Conservation (phyloP, 352 stramenopile genomes). For the Nothophytophthora sp. region DNA sequence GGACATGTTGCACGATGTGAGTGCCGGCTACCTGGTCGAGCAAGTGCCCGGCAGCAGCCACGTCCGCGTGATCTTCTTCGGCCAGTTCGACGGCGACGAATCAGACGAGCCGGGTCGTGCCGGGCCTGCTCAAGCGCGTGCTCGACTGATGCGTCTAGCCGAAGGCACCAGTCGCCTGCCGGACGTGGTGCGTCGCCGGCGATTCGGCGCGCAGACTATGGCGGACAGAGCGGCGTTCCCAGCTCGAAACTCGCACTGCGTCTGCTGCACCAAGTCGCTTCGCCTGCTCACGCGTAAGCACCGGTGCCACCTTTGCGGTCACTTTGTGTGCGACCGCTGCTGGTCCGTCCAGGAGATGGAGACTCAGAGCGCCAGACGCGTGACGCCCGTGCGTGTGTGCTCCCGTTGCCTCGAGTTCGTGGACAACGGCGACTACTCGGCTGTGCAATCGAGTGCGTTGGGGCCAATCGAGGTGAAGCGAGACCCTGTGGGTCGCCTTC, state of each 20-base stretch:
- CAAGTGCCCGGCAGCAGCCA: constrained; percentile 20
- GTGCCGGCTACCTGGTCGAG: constrained; percentile 33
- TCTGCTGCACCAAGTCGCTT: constrained; percentile 31
- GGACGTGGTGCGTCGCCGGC: constrained; percentile 24
- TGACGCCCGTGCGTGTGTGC: constrained; percentile 43
- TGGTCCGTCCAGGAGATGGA: constrained; percentile 31
- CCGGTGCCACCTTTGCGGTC: constrained; percentile 28
- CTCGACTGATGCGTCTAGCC: constrained; percentile 28
- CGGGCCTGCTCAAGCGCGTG: constrained; percentile 16
- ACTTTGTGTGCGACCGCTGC: constrained; percentile 32
- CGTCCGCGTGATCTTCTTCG: constrained; percentile 40
- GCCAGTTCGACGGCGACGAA: constrained; percentile 16
- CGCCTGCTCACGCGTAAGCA: constrained; percentile 27
- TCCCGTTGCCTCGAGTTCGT: constrained; percentile 47
- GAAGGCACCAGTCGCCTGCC: constrained; percentile 27
- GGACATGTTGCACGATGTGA: constrained; percentile 26
- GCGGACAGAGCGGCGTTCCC: constrained; percentile 16
- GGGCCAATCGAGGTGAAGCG: constrained; percentile 17
- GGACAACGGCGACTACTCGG: constrained; percentile 47
- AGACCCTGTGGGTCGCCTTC: constrained; percentile 12
- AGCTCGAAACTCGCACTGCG: constrained; percentile 26
- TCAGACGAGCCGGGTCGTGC: constrained; percentile 2
- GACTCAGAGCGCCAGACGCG: constrained; percentile 9
- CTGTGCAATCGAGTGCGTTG: constrained; percentile 13
- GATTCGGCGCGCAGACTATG: constrained; percentile 28